These are phyloP conservation scores for Sanghuangporus weigelae DNA, from an alignment of 1,284 basidiomycete genomes.

Conservation along the genomic window DNA sequence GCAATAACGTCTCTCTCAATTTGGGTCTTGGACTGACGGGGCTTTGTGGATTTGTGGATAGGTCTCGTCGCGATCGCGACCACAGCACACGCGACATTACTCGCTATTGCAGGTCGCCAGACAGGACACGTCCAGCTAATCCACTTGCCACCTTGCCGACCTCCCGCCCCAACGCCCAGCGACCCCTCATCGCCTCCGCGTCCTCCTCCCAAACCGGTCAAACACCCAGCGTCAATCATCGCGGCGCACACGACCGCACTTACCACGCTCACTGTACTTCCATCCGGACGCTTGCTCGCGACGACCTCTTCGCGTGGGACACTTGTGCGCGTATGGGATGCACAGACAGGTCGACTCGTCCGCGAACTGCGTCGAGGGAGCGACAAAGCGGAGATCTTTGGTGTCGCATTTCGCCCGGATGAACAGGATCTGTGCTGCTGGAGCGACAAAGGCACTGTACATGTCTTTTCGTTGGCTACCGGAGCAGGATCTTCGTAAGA, in stretches of 20 bases:
- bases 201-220: constrained; percentile 43
- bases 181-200: constrained; percentile 38
- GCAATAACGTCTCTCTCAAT: not conserved
- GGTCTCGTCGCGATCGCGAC: constrained; percentile 83
- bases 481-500: constrained; percentile 62
- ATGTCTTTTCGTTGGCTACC: constrained; percentile 75
- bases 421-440: constrained; percentile 81
- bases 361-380: constrained; percentile 83
- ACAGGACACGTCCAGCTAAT: constrained; percentile 88
- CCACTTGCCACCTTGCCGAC: constrained; percentile 75
- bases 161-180: constrained; percentile 41
- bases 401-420: constrained; percentile 74
- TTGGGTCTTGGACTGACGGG: constrained; percentile 2
- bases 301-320: constrained; percentile 87
- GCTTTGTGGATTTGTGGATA: constrained; percentile 28
- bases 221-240: constrained; percentile 75
- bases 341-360: constrained; percentile 67
- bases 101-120: constrained; percentile 86
- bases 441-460: constrained; percentile 97
- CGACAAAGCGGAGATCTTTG: constrained; percentile 91
- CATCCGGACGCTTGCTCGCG: constrained; percentile 76
- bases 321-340: constrained; percentile 86
- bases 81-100: constrained; percentile 68
- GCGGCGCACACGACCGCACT: constrained; percentile 81
- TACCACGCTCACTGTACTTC: constrained; percentile 71